Percentiles rank a stretch among this genome's conserved stretches.
Evolutionary conservation across 176 grass and related monocot species (phyloP).

Genomic region (Pontederia crassipes): DNA sequence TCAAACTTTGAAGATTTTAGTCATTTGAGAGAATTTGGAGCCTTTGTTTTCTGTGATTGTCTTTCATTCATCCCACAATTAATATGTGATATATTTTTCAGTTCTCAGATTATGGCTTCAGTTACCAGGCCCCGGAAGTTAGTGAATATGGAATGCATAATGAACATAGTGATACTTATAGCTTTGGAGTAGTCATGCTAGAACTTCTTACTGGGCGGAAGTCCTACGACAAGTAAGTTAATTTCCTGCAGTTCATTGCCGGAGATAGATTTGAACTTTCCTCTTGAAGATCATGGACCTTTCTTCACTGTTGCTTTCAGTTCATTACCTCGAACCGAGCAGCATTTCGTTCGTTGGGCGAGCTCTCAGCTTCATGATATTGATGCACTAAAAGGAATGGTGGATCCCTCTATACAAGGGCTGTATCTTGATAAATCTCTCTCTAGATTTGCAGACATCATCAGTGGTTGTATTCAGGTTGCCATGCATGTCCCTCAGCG

Average conservation of each 20-base stretch:
- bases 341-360: constrained; percentile 77
- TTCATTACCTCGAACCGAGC: constrained; percentile 45
- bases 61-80: not conserved
- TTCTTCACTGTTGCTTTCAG: constrained; percentile 28
- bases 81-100: constrained; percentile 14
- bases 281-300: not conserved
- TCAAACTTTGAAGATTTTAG: not conserved
- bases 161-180: constrained; percentile 65
- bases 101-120: constrained; percentile 40
- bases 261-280: not conserved
- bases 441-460: constrained; percentile 72
- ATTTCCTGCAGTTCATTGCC: not conserved
- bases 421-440: constrained; percentile 42
- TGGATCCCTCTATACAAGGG: constrained; percentile 49
- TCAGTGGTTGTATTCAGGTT: constrained; percentile 68
- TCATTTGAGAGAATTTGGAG: not conserved
- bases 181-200: constrained; percentile 87
- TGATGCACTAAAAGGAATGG: constrained; percentile 55
- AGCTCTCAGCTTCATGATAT: constrained; percentile 75
- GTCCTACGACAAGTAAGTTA: constrained; percentile 67
- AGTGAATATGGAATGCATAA: constrained; percentile 41
- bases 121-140: constrained; percentile 77
- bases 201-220: constrained; percentile 76
- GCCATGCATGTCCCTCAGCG: not conserved
- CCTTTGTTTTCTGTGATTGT: constrained; percentile 6